A percentile compares a stretch with the other conserved stretches of the same genome.
Conservation (phyloP, 2,329 filamentous ascomycete species). For the Exophiala oligosperma region DNA sequence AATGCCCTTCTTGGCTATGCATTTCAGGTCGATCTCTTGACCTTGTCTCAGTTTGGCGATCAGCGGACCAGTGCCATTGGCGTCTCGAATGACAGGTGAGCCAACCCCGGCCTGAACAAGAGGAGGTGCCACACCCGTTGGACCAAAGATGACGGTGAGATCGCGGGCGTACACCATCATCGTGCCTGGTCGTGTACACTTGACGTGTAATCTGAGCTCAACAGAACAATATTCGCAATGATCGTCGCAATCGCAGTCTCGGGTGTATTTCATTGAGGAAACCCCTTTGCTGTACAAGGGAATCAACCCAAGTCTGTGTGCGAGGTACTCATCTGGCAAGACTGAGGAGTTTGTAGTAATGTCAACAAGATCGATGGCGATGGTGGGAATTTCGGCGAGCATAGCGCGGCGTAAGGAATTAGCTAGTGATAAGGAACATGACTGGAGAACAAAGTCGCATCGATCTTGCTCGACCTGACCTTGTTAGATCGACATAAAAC, state of each 20-base stretch:
- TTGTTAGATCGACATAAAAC: constrained; percentile 11
- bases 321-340: constrained; percentile 92
- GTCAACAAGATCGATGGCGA: constrained; percentile 93
- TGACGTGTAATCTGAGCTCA: constrained; percentile 77
- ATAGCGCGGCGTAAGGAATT: constrained; percentile 90
- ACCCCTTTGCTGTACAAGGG: constrained; percentile 83
- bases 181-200: constrained; percentile 68
- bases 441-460: constrained; percentile 88
- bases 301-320: constrained; percentile 86
- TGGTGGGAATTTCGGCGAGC: constrained; percentile 88
- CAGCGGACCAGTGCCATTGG: constrained; percentile 75
- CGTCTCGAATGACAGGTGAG: constrained; percentile 78
- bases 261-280: constrained; percentile 78
- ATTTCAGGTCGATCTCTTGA: constrained; percentile 86
- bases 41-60: constrained; percentile 88
- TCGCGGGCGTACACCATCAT: constrained; percentile 95
- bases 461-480: constrained; percentile 72
- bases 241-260: constrained; percentile 95
- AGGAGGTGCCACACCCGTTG: constrained; percentile 35
- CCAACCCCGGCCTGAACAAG: constrained; percentile 75
- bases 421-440: constrained; percentile 86
- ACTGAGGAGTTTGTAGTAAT: constrained; percentile 94
- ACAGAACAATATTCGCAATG: constrained; percentile 93
- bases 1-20: constrained; percentile 96
- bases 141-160: constrained; percentile 62